Evolutionary conservation across 2,329 filamentous ascomycete genomes (phyloP), one percentile per base, ranked within the genome.

Genomic region (Calycina herbarum): DNA sequence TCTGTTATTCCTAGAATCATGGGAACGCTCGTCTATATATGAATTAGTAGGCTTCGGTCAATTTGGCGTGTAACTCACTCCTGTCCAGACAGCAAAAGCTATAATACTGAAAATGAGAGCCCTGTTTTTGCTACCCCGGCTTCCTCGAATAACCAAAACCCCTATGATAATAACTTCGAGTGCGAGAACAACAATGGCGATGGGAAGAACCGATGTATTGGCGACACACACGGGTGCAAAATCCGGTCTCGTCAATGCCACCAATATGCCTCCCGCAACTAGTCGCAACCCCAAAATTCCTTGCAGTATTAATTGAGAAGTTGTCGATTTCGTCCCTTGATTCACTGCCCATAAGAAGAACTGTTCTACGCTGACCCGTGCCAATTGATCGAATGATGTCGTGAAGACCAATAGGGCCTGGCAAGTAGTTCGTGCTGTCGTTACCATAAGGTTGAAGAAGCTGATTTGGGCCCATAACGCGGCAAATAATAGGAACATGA

Each of bases 281-380:
- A 74, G 60, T 66, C 76, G 71, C 8, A 72, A 15, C 11, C 62
- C 66, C 35, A 77, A 64, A 33, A 76, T 62, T 45, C 67, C 71
- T 57, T 76, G 74, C 24, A 76, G 60, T 45, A 74, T 64, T 57
- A 74, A 65, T 61, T 69, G 66, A 61, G 69, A 69, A 8, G 66
- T 60, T 5, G 73, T 72, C 54, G 72, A 63, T 60, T 73, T 75
- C 27, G 67, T 72, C 51, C 70, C 72, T 40, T 74, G 70, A 38
- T 68, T 71, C 45, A 75, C 64, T 5, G 72, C 70, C 76, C 75
- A 77, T 45, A 77, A 61, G n/a, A 77, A 59, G 61, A 76, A 76
- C 40, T 76, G 74, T 65, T 75, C 73, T 27, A 76, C 60, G 40
- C 66, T 66, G 13, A 75, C 69, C 61, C 75, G 70, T 40, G 74